These are phyloP conservation scores for Microglena sp. DNA, from an alignment of 139 green algal species.

Conservation along the genomic window DNA sequence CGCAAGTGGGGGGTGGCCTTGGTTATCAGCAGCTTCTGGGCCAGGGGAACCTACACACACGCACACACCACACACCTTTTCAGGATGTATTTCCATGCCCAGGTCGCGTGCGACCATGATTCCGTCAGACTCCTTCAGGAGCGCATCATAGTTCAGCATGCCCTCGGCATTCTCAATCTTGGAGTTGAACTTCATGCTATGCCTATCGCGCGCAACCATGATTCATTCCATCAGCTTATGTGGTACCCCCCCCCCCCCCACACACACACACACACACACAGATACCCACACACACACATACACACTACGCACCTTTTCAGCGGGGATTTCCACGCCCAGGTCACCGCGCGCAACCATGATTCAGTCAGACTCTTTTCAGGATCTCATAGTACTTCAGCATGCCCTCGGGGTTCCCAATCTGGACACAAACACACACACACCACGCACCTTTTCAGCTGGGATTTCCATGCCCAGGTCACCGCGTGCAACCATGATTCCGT, in stretches of 20 bases:
- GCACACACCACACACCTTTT: conserved; percentile 29
- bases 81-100: conserved; percentile 57
- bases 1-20: conserved; percentile 25
- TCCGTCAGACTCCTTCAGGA: conserved; percentile 56
- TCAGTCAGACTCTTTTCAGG: conserved; percentile 57
- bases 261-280: no score
- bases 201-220: no score
- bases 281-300: no score
- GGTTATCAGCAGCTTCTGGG: conserved; percentile 50
- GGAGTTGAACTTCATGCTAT: conserved; percentile 45
- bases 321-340: conserved; percentile 55
- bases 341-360: no score
- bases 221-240: not conserved
- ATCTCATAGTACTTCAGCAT: conserved; percentile 45
- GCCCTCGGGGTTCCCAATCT: no score
- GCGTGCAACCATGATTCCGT: conserved; percentile 68
- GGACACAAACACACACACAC: no score
- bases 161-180: conserved; percentile 66
- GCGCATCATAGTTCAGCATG: conserved; percentile 54
- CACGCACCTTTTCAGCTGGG: conserved; percentile 38
- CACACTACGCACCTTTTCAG: conserved; percentile 18
- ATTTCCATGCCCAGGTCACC: conserved; percentile 70
- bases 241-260: no score
- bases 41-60: conserved; percentile 36
- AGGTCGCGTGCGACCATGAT: conserved; percentile 74